Percentiles rank a stretch among this genome's conserved stretches.
Conservation (phyloP, 345 rosid species). For the Ceriops zippeliana region DNA sequence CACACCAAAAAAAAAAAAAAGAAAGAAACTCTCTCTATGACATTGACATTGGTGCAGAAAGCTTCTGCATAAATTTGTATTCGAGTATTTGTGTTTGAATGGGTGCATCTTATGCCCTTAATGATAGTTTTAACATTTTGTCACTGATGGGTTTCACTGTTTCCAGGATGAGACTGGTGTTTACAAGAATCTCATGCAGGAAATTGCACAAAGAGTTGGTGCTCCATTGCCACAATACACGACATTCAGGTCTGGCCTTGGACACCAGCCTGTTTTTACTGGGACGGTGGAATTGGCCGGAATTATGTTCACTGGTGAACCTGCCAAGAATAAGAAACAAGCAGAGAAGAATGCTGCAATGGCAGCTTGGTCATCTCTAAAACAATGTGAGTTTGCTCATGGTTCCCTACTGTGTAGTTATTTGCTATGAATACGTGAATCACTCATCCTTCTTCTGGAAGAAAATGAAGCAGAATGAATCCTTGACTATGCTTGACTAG, state of each 20-base stretch:
- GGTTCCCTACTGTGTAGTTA: neutral
- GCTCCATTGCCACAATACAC: constrained; percentile 89
- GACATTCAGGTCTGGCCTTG: constrained; percentile 91
- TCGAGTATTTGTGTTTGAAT: neutral
- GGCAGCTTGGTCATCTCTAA: constrained; percentile 96
- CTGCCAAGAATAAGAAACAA: constrained; percentile 96
- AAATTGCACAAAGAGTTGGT: constrained; percentile 93
- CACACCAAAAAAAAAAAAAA: no score
- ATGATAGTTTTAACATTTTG: no score
- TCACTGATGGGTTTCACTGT: neutral
- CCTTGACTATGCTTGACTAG: no score
- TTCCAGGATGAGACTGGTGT: constrained; percentile 98
- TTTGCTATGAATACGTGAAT: no score
- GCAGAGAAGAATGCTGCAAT: constrained; percentile 99
- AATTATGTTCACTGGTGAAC: constrained; percentile 80
- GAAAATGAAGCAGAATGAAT: no score
- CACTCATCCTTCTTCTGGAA: no score
- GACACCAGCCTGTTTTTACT: constrained; percentile 92
- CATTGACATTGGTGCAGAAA: no score
- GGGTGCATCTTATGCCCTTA: neutral
- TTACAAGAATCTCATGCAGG: constrained; percentile 93
- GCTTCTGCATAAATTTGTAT: no score
- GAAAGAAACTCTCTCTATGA: no score
- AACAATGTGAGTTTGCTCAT: constrained; percentile 57
- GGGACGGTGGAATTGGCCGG: constrained; percentile 93